Conservation (phyloP, 1,284 basidiomycete genomes). For the Entoloma clypeatum region DNA sequence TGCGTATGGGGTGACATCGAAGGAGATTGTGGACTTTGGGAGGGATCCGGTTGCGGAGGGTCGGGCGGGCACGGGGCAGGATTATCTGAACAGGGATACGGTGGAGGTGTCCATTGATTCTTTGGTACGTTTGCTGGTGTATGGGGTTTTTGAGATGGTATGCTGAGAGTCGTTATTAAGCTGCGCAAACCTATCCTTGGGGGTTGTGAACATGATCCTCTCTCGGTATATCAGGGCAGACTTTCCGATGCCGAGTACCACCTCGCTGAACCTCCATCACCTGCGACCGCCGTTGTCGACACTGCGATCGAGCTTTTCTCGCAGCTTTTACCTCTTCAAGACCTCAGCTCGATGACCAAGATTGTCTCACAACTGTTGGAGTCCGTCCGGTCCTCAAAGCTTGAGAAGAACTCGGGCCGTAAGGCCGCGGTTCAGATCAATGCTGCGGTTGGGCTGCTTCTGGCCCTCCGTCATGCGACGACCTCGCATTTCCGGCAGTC, state of each 20-base stretch:
- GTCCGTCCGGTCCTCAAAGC: slow-evolving; percentile 68
- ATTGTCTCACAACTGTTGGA: slow-evolving; percentile 72
- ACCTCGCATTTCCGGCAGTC: slow-evolving; percentile 50
- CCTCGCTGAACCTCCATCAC: slow-evolving; percentile 65
- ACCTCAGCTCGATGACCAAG: slow-evolving; percentile 62
- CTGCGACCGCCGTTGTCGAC: slow-evolving; percentile 84
- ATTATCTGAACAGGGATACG: slow-evolving; percentile 73
- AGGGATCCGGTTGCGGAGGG: slow-evolving; percentile 29
- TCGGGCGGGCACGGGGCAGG: slow-evolving; percentile 38
- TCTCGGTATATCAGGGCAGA: slow-evolving; percentile 64
- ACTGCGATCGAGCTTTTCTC: slow-evolving; percentile 87
- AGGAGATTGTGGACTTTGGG: slow-evolving; percentile 48
- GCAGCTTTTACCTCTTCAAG: slow-evolving; percentile 76
- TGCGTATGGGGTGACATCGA: slow-evolving; percentile 86
- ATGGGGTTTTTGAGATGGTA: slow-evolving; percentile 3
- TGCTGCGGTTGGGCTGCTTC: slow-evolving; percentile 73
- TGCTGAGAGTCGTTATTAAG: slow-evolving; percentile 35
- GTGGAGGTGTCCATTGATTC: slow-evolving; percentile 75
- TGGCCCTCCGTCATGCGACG: slow-evolving; percentile 67
- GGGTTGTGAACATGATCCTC: slow-evolving; percentile 84
- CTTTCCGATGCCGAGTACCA: slow-evolving; percentile 40
- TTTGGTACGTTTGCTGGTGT: slow-evolving; percentile 46
- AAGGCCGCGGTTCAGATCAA: slow-evolving; percentile 87
- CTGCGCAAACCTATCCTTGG: slow-evolving; percentile 77
- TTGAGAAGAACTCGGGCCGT: slow-evolving; percentile 89